Base-by-base conservation (phyloP, 106 monocot genomes). In the Phalaenopsis equestris region DNA sequence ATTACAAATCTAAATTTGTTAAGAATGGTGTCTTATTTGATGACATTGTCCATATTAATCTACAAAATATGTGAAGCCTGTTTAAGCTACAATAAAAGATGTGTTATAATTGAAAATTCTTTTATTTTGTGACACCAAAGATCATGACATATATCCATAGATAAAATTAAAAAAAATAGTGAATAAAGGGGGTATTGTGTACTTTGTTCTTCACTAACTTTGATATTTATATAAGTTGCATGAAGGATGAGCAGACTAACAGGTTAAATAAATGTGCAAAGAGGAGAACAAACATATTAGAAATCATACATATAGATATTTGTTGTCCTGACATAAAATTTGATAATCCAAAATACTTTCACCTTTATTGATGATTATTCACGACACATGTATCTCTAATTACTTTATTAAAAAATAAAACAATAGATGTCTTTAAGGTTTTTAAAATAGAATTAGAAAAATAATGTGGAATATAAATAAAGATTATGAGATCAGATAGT, bases 201-300 rank as follows among this genome's bases (percentile, higher is more conserved):
- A 78, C 78, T 61, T 19, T 78, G 12, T 41, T 58, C 41, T 78
- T 78, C 42, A 19, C 41, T 42, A 19, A 78, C 19, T 61, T 78
- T 78, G 58, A 41, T 8, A 78, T 41, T 61, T 78, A 41, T 61
- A 36, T 78, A 5, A 61, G 42, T 61, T 78, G 38, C 56, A 78
- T 78, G 12, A 78, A 78, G 61, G 39, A 18, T 41, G 58, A 78
- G 78, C 37, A 78, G n/a, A 78, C 58, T 36, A 61, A 78, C 41
- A 78, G 19, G 41, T 61, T 57, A 57, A 79, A 67, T 61, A 79
- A 79, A 67, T 42, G 65, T 79, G 79, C 24, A 42, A 79, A 79
- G 41, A 79, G 65, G 64, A 79, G 79, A 23, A 18, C 17, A 45
- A 12, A 67, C 4, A 42, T 42, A 10, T 42, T 74, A 14, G 74